These are phyloP conservation scores for Colletotrichum tofieldiae DNA, from an alignment of 2,329 filamentous ascomycete genomes.

Conservation along the genomic window DNA sequence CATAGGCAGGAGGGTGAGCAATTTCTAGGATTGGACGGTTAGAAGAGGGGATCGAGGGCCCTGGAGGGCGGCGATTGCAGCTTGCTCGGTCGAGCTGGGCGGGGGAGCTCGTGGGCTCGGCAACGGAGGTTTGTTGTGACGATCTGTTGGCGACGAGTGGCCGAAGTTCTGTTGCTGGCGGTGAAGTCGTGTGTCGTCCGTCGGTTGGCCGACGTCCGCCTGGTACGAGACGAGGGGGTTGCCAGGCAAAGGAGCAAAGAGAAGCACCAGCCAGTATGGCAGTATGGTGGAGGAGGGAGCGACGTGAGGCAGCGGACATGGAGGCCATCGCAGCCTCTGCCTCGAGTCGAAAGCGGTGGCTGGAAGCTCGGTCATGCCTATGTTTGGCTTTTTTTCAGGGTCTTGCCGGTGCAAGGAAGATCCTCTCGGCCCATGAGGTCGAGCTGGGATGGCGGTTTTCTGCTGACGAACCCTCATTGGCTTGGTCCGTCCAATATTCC, in stretches of 20 bases:
- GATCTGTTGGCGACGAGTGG: conserved; percentile 35
- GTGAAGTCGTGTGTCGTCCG: conserved; percentile 31
- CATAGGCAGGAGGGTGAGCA: conserved; percentile 50
- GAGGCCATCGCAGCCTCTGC: not conserved
- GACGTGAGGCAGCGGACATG: not conserved
- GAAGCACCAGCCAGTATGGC: not conserved
- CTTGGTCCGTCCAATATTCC: not conserved
- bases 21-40: conserved; percentile 50
- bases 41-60: conserved; percentile 18
- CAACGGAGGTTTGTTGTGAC: conserved; percentile 42
- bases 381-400: conserved; percentile 36
- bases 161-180: conserved; percentile 1
- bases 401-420: conserved; percentile 34
- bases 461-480: conserved; percentile 9
- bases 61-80: not conserved
- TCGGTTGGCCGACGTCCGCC: conserved; percentile 24
- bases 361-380: conserved; percentile 24
- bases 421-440: conserved; percentile 24
- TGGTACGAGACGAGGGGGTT: not conserved
- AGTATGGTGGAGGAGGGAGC: no score
- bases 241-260: no score
- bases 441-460: conserved; percentile 24
- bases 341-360: conserved; percentile 24
- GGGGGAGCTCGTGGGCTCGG: conserved; percentile 27
- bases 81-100: conserved; percentile 5